A percentile compares a stretch with the other conserved stretches of the same genome.
Evolutionary conservation across 2,329 filamentous ascomycete genomes (phyloP).

Genomic region (Venturia nashicola): DNA sequence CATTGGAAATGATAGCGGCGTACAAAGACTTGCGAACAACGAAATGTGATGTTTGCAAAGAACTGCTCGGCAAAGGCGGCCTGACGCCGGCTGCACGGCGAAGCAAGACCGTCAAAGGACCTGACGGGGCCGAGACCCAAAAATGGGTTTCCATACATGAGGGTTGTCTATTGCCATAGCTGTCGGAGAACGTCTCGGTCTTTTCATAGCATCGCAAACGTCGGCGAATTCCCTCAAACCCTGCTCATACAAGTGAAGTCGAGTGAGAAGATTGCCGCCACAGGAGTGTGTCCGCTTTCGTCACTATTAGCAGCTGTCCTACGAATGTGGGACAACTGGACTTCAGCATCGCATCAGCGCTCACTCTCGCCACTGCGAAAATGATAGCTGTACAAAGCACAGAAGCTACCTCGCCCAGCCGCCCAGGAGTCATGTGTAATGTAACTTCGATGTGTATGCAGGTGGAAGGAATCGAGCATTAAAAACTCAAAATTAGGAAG

Average conservation of each 20-base stretch:
- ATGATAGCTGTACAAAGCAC: not conserved
- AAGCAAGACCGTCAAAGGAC: conserved; percentile 3
- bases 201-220: not conserved
- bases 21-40: conserved; percentile 3
- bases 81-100: conserved; percentile 2
- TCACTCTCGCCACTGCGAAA: not conserved
- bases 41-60: conserved; percentile 9
- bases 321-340: too few species aligned
- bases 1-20: conserved; percentile 10
- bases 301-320: too few species aligned
- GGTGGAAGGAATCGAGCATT: not conserved
- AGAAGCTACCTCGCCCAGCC: not conserved
- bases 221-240: not conserved
- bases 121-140: not conserved
- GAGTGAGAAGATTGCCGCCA: too few species aligned
- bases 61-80: conserved; percentile 1
- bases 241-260: not conserved
- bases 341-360: not conserved
- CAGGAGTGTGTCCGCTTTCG: too few species aligned
- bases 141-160: conserved; percentile 10
- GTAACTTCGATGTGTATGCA: too few species aligned
- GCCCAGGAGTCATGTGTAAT: not conserved
- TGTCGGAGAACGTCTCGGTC: not conserved
- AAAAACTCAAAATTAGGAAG: not conserved
- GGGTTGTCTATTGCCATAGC: not conserved